Base-by-base conservation (phyloP, 768 basidiomycete species). In the Hygrophoropsis aurantiaca region DNA sequence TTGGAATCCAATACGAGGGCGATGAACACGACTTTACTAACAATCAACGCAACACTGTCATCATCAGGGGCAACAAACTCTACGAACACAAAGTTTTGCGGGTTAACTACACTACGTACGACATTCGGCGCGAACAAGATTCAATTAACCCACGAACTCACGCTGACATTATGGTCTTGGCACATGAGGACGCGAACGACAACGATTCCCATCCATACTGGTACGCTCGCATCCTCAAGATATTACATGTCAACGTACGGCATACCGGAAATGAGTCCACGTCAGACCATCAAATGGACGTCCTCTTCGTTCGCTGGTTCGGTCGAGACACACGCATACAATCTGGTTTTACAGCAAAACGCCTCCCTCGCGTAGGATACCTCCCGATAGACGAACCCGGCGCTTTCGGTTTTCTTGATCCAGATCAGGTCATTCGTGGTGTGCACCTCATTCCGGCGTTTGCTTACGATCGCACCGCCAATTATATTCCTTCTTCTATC, bases 331-430 rank as follows among this genome's bases (percentile, higher is more conserved):
- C 41, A 0, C 46, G 34, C 3, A 58, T 45, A 40, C 25, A 19
- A 1, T 54, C 51, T 11, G 67, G 74, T 2, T 64, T 66, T 50
- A 50, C 52, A 1, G 34, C 47, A 0, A 54, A 62, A 11, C 56
- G 61, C 0, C 57, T 78, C 0, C 73, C 65, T 4, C 56, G 60
- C 2, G 30, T 81, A 4, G 64, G 65, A 0, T 80, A 77, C 52
- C 50, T 78, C 1, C 40, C 52, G 4, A 42, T 58, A 0, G 62
- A 65, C 18, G 32, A 42, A 0, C 33, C 39, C 0, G 52, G 54
- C 3, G 62, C 70, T 3, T 80, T 77, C 46, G 69, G 76, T 0
- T 80, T 81, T 38, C 20, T 80, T 0, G 65, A 80, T 51, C 79
- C 78, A 0, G 45, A 48, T 0, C 51, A 58, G 0, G 64, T 81